Base-by-base conservation (phyloP, 805 yeast species). In the Saturnispora bothae region DNA sequence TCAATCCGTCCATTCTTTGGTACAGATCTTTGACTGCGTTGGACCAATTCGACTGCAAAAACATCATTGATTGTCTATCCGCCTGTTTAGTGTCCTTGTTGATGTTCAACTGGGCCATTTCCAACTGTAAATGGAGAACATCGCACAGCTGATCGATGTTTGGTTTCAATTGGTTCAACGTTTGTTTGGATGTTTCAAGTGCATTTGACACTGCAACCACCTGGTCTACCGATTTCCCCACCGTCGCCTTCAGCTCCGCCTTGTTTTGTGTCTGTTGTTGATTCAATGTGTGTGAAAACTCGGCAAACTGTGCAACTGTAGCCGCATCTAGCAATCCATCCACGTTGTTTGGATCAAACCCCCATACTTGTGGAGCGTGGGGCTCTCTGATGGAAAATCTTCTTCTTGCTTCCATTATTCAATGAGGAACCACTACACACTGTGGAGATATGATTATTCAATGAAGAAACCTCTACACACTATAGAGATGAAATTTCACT, bases 1-100 rank as follows among this genome's bases (percentile, higher is more conserved):
- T 88, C 1, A 94, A 86, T n/a, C 95, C 94, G 46, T 88, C 95
- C 13, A 88, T 94, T 45, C 81, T 84, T 48, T 76, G 76, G 56
- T 79, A 85, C 36, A 86, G 60, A 7, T 73, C 68, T 39, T 71
- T 73, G 51, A 86, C 63, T 51, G 82, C 85, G 31, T 66, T 65
- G 13, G 77, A 81, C 95, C 96, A 85, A 65, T 82, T 72, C 49
- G 77, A 77, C 54, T 83, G 89, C 36, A 86, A 61, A 38, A 83
- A 73, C 38, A 80, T 49, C 36, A 85, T 74, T 39, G 86, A 76
- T 43, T 78, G 74, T 31, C 94, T 64, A 53, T 81, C 85, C 37
- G 66, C 59, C 2, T 37, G 17, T 9, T 20, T 20, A 12, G 16
- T 14, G 12, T 28, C 32, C 45, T 32, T 36, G 3, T 34, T 27